Percentiles rank a stretch among this genome's conserved stretches.
These are phyloP conservation scores for Ramaria sp. DNA, from an alignment of 768 basidiomycete species.

Conservation along the genomic window DNA sequence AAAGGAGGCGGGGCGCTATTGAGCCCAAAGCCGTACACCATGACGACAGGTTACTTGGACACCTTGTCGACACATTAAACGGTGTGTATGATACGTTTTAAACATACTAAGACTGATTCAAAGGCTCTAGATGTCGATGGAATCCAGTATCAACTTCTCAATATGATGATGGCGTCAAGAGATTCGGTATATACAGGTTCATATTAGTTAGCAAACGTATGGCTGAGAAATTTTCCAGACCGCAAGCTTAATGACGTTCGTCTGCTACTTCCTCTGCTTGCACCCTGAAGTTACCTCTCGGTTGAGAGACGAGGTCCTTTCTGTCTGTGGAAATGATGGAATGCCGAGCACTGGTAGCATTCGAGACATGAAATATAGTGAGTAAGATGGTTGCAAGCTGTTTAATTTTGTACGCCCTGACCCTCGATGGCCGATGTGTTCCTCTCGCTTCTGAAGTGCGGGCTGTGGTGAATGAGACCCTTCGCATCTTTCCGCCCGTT, in stretches of 20 bases:
- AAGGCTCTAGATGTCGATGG: constrained; percentile 39
- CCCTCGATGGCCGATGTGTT: too few relatives aligned
- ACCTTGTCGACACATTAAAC: too few relatives aligned
- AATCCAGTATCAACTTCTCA: constrained; percentile 71
- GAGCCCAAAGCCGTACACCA: too few relatives aligned
- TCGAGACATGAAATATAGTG: constrained; percentile 56
- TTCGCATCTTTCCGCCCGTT: constrained; percentile 74
- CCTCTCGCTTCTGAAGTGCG: too few relatives aligned
- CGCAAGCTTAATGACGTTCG: constrained; percentile 55
- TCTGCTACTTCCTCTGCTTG: constrained; percentile 58
- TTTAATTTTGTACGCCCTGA: too few relatives aligned
- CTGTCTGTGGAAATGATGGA: constrained; percentile 37
- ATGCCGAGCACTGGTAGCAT: constrained; percentile 48
- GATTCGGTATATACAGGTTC: constrained; percentile 75
- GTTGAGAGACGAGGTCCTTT: constrained; percentile 51
- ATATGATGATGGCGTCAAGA: constrained; percentile 63
- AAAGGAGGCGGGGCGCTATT: too few relatives aligned
- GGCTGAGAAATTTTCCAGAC: too few relatives aligned
- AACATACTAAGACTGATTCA: background rate
- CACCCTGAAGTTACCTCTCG: constrained; percentile 44
- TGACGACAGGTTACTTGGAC: too few relatives aligned
- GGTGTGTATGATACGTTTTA: too few relatives aligned
- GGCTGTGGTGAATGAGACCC: constrained; percentile 69
- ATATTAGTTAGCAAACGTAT: too few relatives aligned
- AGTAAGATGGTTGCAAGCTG: too few relatives aligned